Evolutionary conservation across 345 rosid genomes (phyloP).

Genomic region (Passiflora organensis): DNA sequence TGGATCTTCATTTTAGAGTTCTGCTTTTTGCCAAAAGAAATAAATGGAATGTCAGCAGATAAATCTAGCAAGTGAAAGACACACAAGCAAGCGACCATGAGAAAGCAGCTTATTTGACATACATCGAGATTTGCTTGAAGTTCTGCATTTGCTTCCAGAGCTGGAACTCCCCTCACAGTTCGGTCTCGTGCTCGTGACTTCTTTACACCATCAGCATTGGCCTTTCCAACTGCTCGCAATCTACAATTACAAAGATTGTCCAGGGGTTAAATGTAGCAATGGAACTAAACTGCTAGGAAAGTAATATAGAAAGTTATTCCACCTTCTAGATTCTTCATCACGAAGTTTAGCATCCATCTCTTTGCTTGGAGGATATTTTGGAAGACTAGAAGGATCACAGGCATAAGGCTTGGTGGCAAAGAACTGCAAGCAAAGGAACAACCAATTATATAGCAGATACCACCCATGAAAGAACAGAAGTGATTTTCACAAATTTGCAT

Average conservation of each 20-base stretch:
- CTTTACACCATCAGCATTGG: conserved; percentile 20
- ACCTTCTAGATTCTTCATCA: conserved; percentile 34
- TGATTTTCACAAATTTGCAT: too few species aligned
- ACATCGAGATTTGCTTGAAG: conserved; percentile 34
- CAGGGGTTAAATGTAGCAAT: neutral
- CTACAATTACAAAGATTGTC: conserved; percentile 10
- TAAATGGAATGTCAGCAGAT: neutral
- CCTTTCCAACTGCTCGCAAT: conserved; percentile 24
- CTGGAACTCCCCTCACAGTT: conserved; percentile 22
- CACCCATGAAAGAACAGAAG: neutral
- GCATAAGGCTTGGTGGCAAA: conserved; percentile 29
- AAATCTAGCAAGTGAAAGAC: neutral
- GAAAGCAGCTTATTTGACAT: conserved; percentile 22
- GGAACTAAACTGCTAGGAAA: neutral
- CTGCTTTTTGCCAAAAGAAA: neutral
- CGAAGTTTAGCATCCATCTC: conserved; percentile 34
- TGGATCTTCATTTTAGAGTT: neutral
- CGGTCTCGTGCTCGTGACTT: conserved; percentile 25
- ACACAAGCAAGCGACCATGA: neutral
- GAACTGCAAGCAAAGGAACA: conserved; percentile 21
- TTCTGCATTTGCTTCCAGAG: conserved; percentile 28
- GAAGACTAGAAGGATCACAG: conserved; percentile 34
- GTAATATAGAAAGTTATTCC: neutral
- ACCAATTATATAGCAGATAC: conserved; percentile 1
- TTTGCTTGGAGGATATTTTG: conserved; percentile 33